Conservation (phyloP, 1,284 basidiomycete species). For the Naganishia sp. region DNA sequence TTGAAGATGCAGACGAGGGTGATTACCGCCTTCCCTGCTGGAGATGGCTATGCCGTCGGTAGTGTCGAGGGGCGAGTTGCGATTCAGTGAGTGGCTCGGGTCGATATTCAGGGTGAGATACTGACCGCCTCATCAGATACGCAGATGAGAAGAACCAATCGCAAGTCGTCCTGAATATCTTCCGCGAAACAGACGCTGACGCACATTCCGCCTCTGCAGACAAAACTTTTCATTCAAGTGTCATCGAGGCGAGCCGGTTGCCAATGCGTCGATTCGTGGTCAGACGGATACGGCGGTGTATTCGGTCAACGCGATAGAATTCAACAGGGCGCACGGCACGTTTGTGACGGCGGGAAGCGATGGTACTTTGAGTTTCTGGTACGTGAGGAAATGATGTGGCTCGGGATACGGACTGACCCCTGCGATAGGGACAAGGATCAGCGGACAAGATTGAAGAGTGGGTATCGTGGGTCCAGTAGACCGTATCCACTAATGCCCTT, state of each 20-base stretch:
- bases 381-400: neutral
- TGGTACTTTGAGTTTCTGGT: constrained; percentile 44
- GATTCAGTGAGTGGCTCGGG: constrained; percentile 67
- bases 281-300: constrained; percentile 60
- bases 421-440: constrained; percentile 82
- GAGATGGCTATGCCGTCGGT: constrained; percentile 83
- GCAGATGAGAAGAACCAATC: constrained; percentile 72
- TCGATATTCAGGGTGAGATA: constrained; percentile 13
- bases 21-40: constrained; percentile 79
- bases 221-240: constrained; percentile 96
- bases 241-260: constrained; percentile 69
- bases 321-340: constrained; percentile 90
- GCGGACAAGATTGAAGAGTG: constrained; percentile 84
- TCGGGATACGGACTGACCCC: constrained; percentile 9
- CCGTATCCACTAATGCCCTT: neutral
- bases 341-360: constrained; percentile 85
- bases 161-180: constrained; percentile 53
- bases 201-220: constrained; percentile 50
- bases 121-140: constrained; percentile 59
- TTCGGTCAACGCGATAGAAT: constrained; percentile 86
- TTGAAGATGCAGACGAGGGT: constrained; percentile 93
- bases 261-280: constrained; percentile 27
- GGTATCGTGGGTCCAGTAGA: constrained; percentile 40
- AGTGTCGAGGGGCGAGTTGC: constrained; percentile 94
- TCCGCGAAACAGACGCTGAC: neutral